Percentiles rank a stretch among this genome's conserved stretches.
Conservation (phyloP, 441 rosid species). For the Viola pubescens region DNA sequence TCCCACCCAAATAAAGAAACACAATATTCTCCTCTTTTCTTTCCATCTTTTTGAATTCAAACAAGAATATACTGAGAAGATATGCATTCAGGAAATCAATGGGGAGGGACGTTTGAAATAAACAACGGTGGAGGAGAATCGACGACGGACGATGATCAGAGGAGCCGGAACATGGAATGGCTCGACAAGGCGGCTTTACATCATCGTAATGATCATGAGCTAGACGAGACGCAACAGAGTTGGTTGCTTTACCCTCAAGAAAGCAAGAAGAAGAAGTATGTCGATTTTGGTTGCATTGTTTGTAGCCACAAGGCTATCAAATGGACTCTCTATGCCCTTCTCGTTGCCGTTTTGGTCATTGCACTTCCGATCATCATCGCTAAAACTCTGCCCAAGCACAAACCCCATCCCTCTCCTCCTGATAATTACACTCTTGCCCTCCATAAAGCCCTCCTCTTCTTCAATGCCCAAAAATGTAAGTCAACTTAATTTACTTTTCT, state of each 20-base stretch:
- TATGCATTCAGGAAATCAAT: slow-evolving; percentile 57
- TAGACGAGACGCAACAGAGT: slow-evolving; percentile 84
- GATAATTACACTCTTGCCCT: slow-evolving; percentile 75
- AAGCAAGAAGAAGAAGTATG: slow-evolving; percentile 50
- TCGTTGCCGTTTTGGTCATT: slow-evolving; percentile 39
- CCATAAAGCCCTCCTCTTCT: slow-evolving; percentile 69
- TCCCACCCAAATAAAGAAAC: too few species aligned
- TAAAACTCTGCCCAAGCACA: slow-evolving; percentile 49
- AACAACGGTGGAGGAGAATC: slow-evolving; percentile 21
- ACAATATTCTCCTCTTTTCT: too few species aligned
- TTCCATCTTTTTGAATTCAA: too few species aligned
- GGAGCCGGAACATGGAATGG: slow-evolving; percentile 39
- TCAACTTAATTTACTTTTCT: background rate
- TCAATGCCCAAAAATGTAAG: slow-evolving; percentile 85
- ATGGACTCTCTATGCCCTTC: slow-evolving; percentile 39
- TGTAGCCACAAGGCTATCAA: slow-evolving; percentile 42
- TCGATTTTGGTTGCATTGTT: slow-evolving; percentile 68
- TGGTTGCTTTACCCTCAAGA: slow-evolving; percentile 59
- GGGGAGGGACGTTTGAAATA: slow-evolving; percentile 79
- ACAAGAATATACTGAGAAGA: background rate
- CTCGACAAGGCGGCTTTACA: slow-evolving; percentile 46
- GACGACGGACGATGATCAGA: slow-evolving; percentile 29
- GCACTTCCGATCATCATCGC: slow-evolving; percentile 56
- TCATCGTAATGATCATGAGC: slow-evolving; percentile 17
- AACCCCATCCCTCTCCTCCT: slow-evolving; percentile 41